Evolutionary conservation across 148 eudicot genomes (phyloP), one percentile per base, ranked within the genome.

Genomic region (Arbutus unedo): DNA sequence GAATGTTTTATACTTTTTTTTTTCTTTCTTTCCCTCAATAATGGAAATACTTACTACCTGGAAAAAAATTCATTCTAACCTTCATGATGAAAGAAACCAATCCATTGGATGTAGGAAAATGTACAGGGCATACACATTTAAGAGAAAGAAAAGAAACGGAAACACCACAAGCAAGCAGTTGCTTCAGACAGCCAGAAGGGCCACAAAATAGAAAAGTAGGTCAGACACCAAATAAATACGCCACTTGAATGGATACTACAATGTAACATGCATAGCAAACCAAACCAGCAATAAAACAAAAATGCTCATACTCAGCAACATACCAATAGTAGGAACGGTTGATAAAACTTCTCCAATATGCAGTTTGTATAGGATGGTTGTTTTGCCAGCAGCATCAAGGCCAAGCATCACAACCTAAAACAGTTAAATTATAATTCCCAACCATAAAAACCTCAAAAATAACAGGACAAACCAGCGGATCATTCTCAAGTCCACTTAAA

Each of bases 301-400:
- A 14, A 6, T 51, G 23, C 31, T 51, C 16, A 47, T 56, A 68
- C 45, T 13, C 4, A 25, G 48, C 8, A 60, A 79, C 90, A 56
- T 86, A 95, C 98, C 98, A 80, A 95, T 95, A 18, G 98, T 95
- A 73, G 98, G 98, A 88, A 95, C 97, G 13, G 98, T 93, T 60
- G 98, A 95, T 74, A 95, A 86, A 85, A 93, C 93, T 90, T 95
- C 98, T 56, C 97, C 98, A 80, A 95, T 93, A 86, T 95, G 98
- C 87, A 95, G 90, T 84, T 93, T 95, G 91, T 95, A 95, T 47
- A 93, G 88, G 87, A 95, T 93, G 49, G 98, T 95, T 84, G 98
- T 94, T 89, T 94, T 94, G 18, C 98, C 98, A 85, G 98, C 98
- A 86, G 98, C 98, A 88, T 96, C 98, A 81, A 96, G 92, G 67